Conservation (phyloP, 2,329 filamentous ascomycete genomes). For the Xylaria multiplex region DNA sequence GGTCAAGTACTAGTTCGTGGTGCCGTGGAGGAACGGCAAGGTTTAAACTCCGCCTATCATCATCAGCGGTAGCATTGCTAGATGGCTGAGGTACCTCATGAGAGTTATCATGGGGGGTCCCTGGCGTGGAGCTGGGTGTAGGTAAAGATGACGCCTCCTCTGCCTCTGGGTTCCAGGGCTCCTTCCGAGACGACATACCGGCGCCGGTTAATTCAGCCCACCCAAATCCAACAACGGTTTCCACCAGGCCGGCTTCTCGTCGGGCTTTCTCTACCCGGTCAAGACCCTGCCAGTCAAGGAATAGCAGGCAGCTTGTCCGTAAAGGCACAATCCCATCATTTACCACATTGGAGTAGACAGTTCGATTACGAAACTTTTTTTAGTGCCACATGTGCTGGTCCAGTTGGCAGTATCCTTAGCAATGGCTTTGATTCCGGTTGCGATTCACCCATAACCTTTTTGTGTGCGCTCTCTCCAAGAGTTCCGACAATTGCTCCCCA, state of each 20-base stretch:
- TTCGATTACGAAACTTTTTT: slow-evolving; percentile 88
- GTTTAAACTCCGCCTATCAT: slow-evolving; percentile 69
- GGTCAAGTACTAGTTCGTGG: slow-evolving; percentile 44
- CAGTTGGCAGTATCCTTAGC: slow-evolving; percentile 87
- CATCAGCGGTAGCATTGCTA: slow-evolving; percentile 71
- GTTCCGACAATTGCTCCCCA: slow-evolving; percentile 90
- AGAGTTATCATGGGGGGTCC: slow-evolving; percentile 51
- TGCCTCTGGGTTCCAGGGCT: slow-evolving; percentile 55
- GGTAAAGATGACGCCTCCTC: slow-evolving; percentile 44
- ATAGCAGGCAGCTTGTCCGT: slow-evolving; percentile 93
- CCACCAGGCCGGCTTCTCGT: slow-evolving; percentile 89
- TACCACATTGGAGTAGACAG: slow-evolving; percentile 95
- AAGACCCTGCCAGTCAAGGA: slow-evolving; percentile 94
- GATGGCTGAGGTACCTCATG: slow-evolving; percentile 76
- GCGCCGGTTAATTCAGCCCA: slow-evolving; percentile 89
- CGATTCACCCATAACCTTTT: slow-evolving; percentile 65
- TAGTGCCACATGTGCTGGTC: slow-evolving; percentile 86
- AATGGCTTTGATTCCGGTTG: slow-evolving; percentile 89
- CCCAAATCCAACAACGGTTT: slow-evolving; percentile 91
- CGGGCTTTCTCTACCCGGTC: slow-evolving; percentile 94
- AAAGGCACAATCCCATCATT: slow-evolving; percentile 97
- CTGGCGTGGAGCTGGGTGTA: slow-evolving; percentile 49
- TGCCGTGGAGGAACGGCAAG: slow-evolving; percentile 51
- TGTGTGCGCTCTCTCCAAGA: slow-evolving; percentile 74
- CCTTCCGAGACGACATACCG: slow-evolving; percentile 63